Base-by-base conservation (phyloP, 108 stramenopile genomes). In the Craspedostauros australis region DNA sequence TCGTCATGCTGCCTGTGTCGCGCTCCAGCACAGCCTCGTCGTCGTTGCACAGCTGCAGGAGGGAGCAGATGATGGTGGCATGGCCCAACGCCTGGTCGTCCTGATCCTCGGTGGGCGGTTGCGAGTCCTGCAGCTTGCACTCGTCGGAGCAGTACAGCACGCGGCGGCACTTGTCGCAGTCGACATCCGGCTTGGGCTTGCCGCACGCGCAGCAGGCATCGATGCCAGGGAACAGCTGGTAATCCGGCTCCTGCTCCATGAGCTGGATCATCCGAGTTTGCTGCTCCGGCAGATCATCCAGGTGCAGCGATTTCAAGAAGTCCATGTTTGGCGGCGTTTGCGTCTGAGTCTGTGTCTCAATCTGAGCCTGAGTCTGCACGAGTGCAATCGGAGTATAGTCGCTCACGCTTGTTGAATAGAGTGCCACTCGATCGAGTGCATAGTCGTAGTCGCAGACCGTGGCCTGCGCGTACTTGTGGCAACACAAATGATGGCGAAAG, bases 81-180 rank as follows among this genome's bases (percentile, higher is more conserved):
- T 92, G 91, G 24, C 91, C 84, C 19, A 73, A 44, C n/a, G 70
- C 80, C 16, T 64, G 76, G 3, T 75, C 80, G 3, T 56, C 61
- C 16, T 48, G 62, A 25, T 56, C 67, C 26, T 76, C 82, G 4
- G 63, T 67, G 4, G 34, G 43, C 15, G 40, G 48, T 9, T 24
- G 9, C 0, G 79, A 40, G 62, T 91, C 89, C 44, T 66, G 21
- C 41, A 54, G 29, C 11, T 70, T 56, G 49, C 89, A 91, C 11
- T 42, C 46, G 5, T 68, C 47, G n/a, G 81, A 83, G 64, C 91
- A 92, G 46, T 92, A 92, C 22, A 54, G 57, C 27, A 92, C 84
- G 5, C 91, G 81, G 27, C 64, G 50, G 49, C 89, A 91, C 30
- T 37, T 58, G 20, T 66, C 65, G 61, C 91, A 92, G 2, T 54